These are phyloP conservation scores for Agarophyton chilense DNA, from an alignment of 23 red algal species.

Conservation along the genomic window DNA sequence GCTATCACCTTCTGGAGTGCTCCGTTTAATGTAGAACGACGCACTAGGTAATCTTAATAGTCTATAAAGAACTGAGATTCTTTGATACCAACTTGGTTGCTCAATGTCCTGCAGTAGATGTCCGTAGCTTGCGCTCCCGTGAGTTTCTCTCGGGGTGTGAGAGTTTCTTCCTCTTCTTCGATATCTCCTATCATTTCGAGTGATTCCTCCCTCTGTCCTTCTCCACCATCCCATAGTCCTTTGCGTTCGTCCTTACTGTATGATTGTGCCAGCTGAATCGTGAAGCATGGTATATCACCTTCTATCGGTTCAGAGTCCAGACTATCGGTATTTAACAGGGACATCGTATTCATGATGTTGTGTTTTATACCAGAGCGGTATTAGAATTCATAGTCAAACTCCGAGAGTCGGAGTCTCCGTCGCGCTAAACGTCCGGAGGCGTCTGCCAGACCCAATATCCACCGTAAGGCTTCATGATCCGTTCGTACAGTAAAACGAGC, in stretches of 20 bases:
- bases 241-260: neutral
- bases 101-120: neutral
- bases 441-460: slow-evolving; percentile 30
- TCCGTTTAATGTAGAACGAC: neutral
- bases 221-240: neutral
- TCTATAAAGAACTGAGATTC: neutral
- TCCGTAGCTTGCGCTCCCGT: neutral
- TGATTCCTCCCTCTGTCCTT: no score
- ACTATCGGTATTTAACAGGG: no score
- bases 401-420: no score
- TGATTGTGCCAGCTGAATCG: no score
- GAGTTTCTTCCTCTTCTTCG: neutral
- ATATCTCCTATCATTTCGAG: neutral
- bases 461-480: slow-evolving; percentile 29
- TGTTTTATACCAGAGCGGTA: no score
- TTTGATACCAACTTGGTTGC: neutral
- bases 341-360: no score
- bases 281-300: no score
- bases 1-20: slow-evolving; percentile 7
- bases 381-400: no score
- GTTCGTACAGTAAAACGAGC: slow-evolving; percentile 25
- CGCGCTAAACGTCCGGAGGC: neutral
- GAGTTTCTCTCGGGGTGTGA: no score
- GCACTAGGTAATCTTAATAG: neutral
- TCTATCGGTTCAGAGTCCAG: no score